Percentiles rank a stretch among this genome's conserved stretches.
phyloP scores from a whole-genome alignment of 305 asterid species.

The Nicotiana rustica region DNA sequence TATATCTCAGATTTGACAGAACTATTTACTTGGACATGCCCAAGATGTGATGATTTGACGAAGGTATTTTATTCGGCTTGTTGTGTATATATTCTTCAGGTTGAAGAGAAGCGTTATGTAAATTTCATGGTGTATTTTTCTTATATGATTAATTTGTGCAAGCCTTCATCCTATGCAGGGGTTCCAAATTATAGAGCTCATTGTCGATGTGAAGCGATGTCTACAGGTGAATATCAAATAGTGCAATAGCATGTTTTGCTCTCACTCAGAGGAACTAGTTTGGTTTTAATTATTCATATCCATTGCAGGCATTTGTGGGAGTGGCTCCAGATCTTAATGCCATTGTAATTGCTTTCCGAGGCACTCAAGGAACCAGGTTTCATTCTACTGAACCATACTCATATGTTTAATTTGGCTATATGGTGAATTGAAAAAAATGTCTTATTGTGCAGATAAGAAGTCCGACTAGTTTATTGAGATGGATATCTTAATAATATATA shows the following conservation, averaged over 20 bases:
- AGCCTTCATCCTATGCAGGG: slow-evolving; percentile 62
- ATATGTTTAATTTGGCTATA: slow-evolving; percentile 18
- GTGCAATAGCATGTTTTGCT: neutral
- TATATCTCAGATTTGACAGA: slow-evolving; percentile 88
- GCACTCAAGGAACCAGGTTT: slow-evolving; percentile 92
- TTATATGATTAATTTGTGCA: slow-evolving; percentile 3
- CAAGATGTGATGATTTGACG: slow-evolving; percentile 80
- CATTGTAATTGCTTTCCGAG: slow-evolving; percentile 88
- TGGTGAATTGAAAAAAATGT: neutral
- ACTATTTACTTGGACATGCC: slow-evolving; percentile 94
- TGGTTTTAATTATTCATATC: slow-evolving; percentile 35
- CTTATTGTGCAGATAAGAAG: slow-evolving; percentile 23
- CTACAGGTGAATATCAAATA: slow-evolving; percentile 68
- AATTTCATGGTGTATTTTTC: neutral
- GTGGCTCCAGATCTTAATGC: slow-evolving; percentile 85
- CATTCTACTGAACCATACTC: slow-evolving; percentile 6
- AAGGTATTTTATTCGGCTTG: slow-evolving; percentile 53
- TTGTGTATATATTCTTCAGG: neutral
- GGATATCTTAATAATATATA: neutral
- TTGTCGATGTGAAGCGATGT: slow-evolving; percentile 85
- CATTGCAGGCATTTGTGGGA: slow-evolving; percentile 91
- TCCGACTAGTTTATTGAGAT: slow-evolving; percentile 23
- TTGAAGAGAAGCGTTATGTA: slow-evolving; percentile 30
- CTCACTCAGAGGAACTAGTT: slow-evolving; percentile 14
- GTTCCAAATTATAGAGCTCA: slow-evolving; percentile 86